Evolutionary conservation across 495 filamentous ascomycete species (phyloP).

Genomic region (Aeminium ludgeri): DNA sequence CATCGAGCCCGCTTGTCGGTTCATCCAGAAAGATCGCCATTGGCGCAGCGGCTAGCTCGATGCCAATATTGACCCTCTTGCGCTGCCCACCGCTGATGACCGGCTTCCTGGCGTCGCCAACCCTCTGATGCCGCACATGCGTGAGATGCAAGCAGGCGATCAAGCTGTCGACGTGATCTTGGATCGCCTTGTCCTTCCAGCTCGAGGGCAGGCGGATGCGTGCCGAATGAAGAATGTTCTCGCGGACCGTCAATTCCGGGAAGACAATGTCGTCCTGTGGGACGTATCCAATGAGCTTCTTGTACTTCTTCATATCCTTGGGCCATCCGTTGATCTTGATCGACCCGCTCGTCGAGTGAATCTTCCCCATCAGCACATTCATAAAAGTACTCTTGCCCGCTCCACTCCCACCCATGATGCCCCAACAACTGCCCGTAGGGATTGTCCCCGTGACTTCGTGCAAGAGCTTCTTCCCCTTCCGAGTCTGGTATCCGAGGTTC

Average conservation of each 20-base stretch:
- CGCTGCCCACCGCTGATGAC: constrained; percentile 33
- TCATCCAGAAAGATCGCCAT: constrained; percentile 51
- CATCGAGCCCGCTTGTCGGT: constrained; percentile 47
- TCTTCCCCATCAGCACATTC: constrained; percentile 19
- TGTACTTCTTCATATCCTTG: constrained; percentile 22
- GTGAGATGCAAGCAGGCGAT: constrained; percentile 36
- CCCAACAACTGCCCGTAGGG: constrained; percentile 32
- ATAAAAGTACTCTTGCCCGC: constrained; percentile 25
- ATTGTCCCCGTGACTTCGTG: constrained; percentile 35
- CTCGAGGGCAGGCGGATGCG: constrained; percentile 16
- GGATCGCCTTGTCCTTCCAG: constrained; percentile 28
- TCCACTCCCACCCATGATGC: constrained; percentile 24
- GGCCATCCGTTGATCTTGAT: constrained; percentile 30
- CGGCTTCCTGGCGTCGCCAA: constrained; percentile 17
- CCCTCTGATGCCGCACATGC: constrained; percentile 22
- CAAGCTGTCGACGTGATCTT: constrained; percentile 34
- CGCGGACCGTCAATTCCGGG: constrained; percentile 21
- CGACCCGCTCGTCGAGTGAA: constrained; percentile 18
- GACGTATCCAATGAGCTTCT: constrained; percentile 22
- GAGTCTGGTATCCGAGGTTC: constrained; percentile 31
- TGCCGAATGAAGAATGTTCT: constrained; percentile 22
- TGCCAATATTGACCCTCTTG: constrained; percentile 36
- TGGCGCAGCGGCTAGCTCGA: constrained; percentile 48
- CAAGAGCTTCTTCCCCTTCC: constrained; percentile 29
- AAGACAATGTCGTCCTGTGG: constrained; percentile 24